These are phyloP conservation scores for Aegilops tauschii DNA, from an alignment of 176 grass and related monocot genomes.

Conservation along the genomic window DNA sequence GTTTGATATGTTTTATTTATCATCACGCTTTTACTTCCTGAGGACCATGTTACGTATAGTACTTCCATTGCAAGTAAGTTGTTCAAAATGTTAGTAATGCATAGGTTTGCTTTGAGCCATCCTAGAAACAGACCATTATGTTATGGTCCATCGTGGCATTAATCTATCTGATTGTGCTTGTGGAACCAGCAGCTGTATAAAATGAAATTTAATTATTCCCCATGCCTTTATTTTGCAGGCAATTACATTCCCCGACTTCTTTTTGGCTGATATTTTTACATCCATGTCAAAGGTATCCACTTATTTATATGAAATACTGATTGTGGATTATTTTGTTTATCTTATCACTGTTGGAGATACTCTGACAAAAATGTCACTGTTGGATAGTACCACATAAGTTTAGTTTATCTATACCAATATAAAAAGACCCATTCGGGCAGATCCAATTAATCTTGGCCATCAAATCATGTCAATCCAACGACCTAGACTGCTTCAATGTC, in stretches of 20 bases:
- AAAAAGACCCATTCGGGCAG: no score
- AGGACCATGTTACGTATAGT: slow-evolving; percentile 82
- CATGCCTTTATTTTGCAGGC: slow-evolving; percentile 46
- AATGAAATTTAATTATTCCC: slow-evolving; percentile 18
- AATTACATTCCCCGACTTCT: slow-evolving; percentile 97
- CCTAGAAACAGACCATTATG: background rate
- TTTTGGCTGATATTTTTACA: slow-evolving; percentile 99
- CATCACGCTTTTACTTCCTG: slow-evolving; percentile 85
- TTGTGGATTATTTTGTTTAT: background rate
- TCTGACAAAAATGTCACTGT: background rate
- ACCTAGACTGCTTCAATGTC: no score
- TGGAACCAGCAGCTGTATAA: background rate
- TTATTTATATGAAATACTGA: background rate
- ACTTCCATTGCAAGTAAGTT: slow-evolving; percentile 85
- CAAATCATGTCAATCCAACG: no score
- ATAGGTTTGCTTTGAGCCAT: slow-evolving; percentile 12
- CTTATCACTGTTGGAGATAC: background rate
- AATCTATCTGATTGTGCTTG: slow-evolving; percentile 19
- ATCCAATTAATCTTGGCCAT: no score
- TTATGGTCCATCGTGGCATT: background rate
- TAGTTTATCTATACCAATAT: background rate
- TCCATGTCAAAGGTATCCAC: slow-evolving; percentile 92
- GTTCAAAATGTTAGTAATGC: slow-evolving; percentile 10
- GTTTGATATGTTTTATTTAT: slow-evolving; percentile 96
- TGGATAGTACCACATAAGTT: background rate